A percentile compares a stretch with the other conserved stretches of the same genome.
These are phyloP conservation scores for Jaapia argillacea DNA, from an alignment of 768 basidiomycete species.

Conservation along the genomic window DNA sequence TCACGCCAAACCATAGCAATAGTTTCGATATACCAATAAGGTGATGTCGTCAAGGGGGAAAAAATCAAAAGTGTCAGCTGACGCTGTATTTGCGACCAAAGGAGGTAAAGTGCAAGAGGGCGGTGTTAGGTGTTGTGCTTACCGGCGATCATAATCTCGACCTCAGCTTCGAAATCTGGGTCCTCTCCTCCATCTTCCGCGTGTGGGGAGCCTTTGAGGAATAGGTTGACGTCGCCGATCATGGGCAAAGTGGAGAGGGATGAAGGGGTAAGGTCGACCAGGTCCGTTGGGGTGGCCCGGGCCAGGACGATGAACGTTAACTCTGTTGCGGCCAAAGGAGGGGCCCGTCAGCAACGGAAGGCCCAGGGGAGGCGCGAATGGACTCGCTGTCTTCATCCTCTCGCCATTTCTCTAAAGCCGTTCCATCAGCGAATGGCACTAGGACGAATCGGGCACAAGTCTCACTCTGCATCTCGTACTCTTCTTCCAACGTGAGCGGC, in stretches of 20 bases:
- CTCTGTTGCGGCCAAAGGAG: constrained; percentile 34
- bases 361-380: background rate
- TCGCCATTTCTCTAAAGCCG: constrained; percentile 72
- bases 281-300: constrained; percentile 13
- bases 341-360: background rate
- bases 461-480: constrained; percentile 1
- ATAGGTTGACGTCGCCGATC: constrained; percentile 92
- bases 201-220: constrained; percentile 47
- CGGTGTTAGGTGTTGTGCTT: constrained; percentile 9
- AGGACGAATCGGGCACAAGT: background rate
- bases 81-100: too few species aligned
- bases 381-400: constrained; percentile 69
- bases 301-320: constrained; percentile 85
- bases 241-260: constrained; percentile 36
- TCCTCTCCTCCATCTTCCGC: constrained; percentile 20
- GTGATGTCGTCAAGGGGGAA: background rate
- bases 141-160: constrained; percentile 93
- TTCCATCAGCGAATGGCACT: constrained; percentile 1
- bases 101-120: background rate
- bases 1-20: background rate
- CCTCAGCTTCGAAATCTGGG: constrained; percentile 59
- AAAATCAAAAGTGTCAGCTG: too few species aligned
- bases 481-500: constrained; percentile 42
- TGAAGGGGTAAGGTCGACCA: constrained; percentile 3
- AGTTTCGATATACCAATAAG: constrained; percentile 2